These are phyloP conservation scores for Teratosphaeria viscida DNA, from an alignment of 2,329 filamentous ascomycete species.

Conservation along the genomic window DNA sequence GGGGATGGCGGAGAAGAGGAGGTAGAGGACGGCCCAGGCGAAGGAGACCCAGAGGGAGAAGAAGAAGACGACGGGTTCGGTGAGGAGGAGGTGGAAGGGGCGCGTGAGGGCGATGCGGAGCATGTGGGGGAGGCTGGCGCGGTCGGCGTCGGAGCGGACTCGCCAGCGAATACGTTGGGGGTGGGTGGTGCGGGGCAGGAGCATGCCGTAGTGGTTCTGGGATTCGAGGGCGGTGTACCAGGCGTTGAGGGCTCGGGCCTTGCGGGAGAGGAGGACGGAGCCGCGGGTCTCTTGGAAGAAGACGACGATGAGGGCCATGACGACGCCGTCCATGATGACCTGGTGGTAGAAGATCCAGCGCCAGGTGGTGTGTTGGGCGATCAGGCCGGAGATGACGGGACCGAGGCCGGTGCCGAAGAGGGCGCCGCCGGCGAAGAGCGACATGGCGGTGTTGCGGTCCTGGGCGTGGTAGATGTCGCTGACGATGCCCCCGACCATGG, in stretches of 20 bases:
- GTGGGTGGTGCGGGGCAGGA: slow-evolving; percentile 28
- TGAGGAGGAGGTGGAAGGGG: slow-evolving; percentile 67
- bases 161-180: slow-evolving; percentile 55
- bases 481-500: slow-evolving; percentile 86
- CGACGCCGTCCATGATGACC: slow-evolving; percentile 53
- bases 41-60: slow-evolving; percentile 88
- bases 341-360: slow-evolving; percentile 88
- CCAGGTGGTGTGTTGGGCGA: slow-evolving; percentile 60
- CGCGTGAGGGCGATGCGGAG: slow-evolving; percentile 63
- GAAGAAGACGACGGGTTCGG: slow-evolving; percentile 70
- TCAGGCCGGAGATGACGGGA: slow-evolving; percentile 59
- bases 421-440: slow-evolving; percentile 69
- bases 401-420: slow-evolving; percentile 71
- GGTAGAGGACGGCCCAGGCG: slow-evolving; percentile 78
- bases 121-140: slow-evolving; percentile 56
- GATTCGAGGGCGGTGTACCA: slow-evolving; percentile 69
- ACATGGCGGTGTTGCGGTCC: slow-evolving; percentile 81
- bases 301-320: slow-evolving; percentile 54
- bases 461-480: slow-evolving; percentile 73
- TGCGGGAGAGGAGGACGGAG: slow-evolving; percentile 65
- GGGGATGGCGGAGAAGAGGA: slow-evolving; percentile 72
- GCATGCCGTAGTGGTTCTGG: slow-evolving; percentile 48
- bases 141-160: slow-evolving; percentile 67
- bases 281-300: slow-evolving; percentile 77
- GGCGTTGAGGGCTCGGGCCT: slow-evolving; percentile 60